Evolutionary conservation across 139 green algal genomes (phyloP), one percentile per base, ranked within the genome.

Genomic region (Coelastrella sp.): DNA sequence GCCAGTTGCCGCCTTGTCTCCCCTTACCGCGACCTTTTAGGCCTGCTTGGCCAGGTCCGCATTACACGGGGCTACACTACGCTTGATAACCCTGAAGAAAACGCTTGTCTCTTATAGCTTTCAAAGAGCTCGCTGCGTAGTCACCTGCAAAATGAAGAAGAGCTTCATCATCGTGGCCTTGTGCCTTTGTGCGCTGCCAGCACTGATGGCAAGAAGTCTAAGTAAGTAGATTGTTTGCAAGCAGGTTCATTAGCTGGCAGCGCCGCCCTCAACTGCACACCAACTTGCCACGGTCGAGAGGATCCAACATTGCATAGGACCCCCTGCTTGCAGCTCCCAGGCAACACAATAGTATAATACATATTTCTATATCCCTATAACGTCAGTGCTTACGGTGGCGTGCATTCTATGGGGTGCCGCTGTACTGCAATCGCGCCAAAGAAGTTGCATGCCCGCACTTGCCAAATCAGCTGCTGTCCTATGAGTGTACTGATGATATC

Each of bases 121-220:
- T 13, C 23, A 57, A 78, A 16, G 5, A n/a, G 22, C 64, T 13
- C 64, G 17, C 20, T 22, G 57, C 60, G 32, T 47, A 47, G 32
- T 47, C 32, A 47, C 32, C 32, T 47, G 32, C 32, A 87, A 87
- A 47, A 87, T 78, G 65, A 61, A 66, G 82, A 84, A 84, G 82
- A 10, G 17, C 13, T 23, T 87, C 65, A 54, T 78, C 82, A 65
- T 87, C 22, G 60, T 87, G 82, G 82, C 82, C 22, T 59, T 87
- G 64, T 87, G 82, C 82, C 82, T 87, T 5, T 65, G 23, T 23
- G 82, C 32, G 23, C 82, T 87, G 13, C 82, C 82, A 78, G 64
- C 65, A 23, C 20, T 87, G 64, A 58, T 65, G 5, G 82, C 82
- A 56, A 87, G 82, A 56, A 76, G 60, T 56, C 57, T 85, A 71